Percentiles rank a stretch among this genome's conserved stretches.
These are phyloP conservation scores for Arabidopsis thaliana DNA, from an alignment of 345 rosid genomes.

Conservation along the genomic window TAIR10.1 NC_003074.8:1114001-1114500, in stretches of 20 bases:
- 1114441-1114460: slow-evolving; percentile 72
- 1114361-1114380: slow-evolving; percentile 55
- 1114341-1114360: slow-evolving; percentile 4
- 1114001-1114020: slow-evolving; percentile 12
- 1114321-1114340: neutral
- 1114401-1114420: slow-evolving; percentile 82
- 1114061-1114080: slow-evolving; percentile 23
- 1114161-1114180: slow-evolving; percentile 24
- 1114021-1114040: slow-evolving; percentile 14
- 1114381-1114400: slow-evolving; percentile 92
- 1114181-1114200: slow-evolving; percentile 53
- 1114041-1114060: slow-evolving; percentile 2
- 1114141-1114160: slow-evolving; percentile 48
- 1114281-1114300: slow-evolving; percentile 89
- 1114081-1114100: slow-evolving; percentile 20
- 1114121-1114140: slow-evolving; percentile 46
- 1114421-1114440: slow-evolving; percentile 67
- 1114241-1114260: slow-evolving; percentile 73
- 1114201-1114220: slow-evolving; percentile 82
- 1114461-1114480: slow-evolving; percentile 79
- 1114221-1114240: slow-evolving; percentile 82
- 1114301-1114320: slow-evolving; percentile 45
- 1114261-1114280: slow-evolving; percentile 95
- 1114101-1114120: slow-evolving; percentile 36
- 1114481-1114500: slow-evolving; percentile 93